Evolutionary conservation across 2,329 filamentous ascomycete genomes (phyloP), one percentile per base, ranked within the genome.

Genomic region (Teratosphaeria epicoccoides): DNA sequence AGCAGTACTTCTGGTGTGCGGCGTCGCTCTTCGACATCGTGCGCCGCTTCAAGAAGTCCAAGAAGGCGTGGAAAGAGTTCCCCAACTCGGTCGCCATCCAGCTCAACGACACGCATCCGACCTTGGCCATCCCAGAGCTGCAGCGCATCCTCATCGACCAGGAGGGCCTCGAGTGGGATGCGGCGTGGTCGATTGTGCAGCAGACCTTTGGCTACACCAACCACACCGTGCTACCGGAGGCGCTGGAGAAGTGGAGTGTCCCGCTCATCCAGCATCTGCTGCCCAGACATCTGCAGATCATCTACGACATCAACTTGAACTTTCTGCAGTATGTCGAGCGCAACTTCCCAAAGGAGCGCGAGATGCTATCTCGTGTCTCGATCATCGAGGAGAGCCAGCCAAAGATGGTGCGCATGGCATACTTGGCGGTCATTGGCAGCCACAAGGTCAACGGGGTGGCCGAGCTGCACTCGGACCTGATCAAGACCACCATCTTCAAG

Each of bases 1-100:
- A 98, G 71, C 93, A 98, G 70, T 98, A 98, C 78, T 98, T 98
- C 75, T 98, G 93, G 93, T 95, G 95, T 65, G 90, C 93, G 49
- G 93, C 93, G 14, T 98, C 93, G 14, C 79, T 98, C 3, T 88
- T 88, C 66, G 93, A 98, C 64, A 98, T 98, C 66, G 86, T 98
- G 54, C 87, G 93, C 53, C 84, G 93, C 53, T 98, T 97, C 82
- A 98, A 97, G 78, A 98, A 97, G 80, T 83, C 88, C 17, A 89
- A 88, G 75, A 84, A 91, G 57, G 75, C 85, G 6, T 98, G 93
- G 93, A 84, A 73, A 59, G 87, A 95, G 64, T 98, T 98, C 72
- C 79, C 91, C 44, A 91, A 94, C 47, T 89, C 96, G 68, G 85
- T 97, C 54, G 93, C 93, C 43, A 97, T 98, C 60, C 93, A 98